Evolutionary conservation across 768 basidiomycete genomes (phyloP), one percentile per base, ranked within the genome.

Genomic region (Psilocybe sp.): DNA sequence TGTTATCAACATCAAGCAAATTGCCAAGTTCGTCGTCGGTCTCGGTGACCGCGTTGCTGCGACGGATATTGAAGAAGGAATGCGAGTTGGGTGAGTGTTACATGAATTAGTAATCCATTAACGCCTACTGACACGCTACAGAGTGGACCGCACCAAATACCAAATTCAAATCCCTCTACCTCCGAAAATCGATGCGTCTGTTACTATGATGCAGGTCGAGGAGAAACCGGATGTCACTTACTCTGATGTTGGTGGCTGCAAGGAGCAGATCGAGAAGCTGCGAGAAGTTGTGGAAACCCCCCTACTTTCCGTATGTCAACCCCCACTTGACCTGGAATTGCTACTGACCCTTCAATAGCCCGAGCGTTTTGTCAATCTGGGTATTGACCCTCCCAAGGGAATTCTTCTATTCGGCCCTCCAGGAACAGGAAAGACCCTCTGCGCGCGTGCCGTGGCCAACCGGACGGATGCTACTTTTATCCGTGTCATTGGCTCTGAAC

Each of bases 131-230:
- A 33, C 37, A 57, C 43, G 18, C 35, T 40, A 12, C 58, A 97
- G 94, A 40, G 95, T 98, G 45, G 94, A 96, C 70, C 84, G 94
- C 44, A 90, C 89, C 60, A 90, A 98, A 70, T 99, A 99, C 67
- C 95, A 98, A 67, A 98, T 99, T 53, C 93, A 98, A 73, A 98
- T 99, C 55, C 97, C 97, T 18, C 70, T 98, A 10, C 97, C 97
- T 35, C 96, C 97, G 18, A 98, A 98, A 75, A 99, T 99, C 57
- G 97, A 99, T 66, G 92, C 97, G 3, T 96, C 94, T 0, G 97
- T 99, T 1, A 98, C 97, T 11, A 98, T 98, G 96, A 99, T 99
- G 97, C 92, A 96, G 70, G 96, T 98, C 16, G 96, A 98, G 66
- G 96, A 98, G 73, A 95, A 97, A 67, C 95, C 96, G 0, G 94